Evolutionary conservation across 2,329 filamentous ascomycete species (phyloP), one percentile per base, ranked within the genome.

Genomic region (Aspergillus carbonarius): DNA sequence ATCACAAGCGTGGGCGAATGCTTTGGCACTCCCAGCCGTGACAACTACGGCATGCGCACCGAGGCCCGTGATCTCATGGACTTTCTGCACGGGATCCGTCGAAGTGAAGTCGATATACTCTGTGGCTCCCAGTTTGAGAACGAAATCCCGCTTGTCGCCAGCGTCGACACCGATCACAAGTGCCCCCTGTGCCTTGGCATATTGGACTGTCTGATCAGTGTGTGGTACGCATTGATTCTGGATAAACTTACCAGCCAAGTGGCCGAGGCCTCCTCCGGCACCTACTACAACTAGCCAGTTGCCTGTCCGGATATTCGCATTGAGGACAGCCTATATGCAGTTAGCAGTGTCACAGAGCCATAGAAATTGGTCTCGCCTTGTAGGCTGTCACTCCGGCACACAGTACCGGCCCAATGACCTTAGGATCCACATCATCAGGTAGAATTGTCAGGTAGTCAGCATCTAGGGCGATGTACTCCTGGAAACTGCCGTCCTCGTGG

Each of bases 401-500:
- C 6, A 80, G 66, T 18, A 77, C 74, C 12, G 78, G 77, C 1
- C 77, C 77, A 39, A 77, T 73, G 5, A 75, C 67, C 50, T 64
- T 69, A 0, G 76, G 74, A 66, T 79, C 75, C 44, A 77, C 66
- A 63, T 79, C 78, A 56, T 75, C 71, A 12, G 78, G 77, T 50
- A 80, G 63, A 13, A 78, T 58, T 0, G 78, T 78, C 63, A 80
- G 60, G 54, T 79, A 77, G 40, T 77, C 75, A 34, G 76, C 76
- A 65, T 79, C 76, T n/a, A 79, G 68, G 5, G 71, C 73, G 55
- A 79, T 75, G 58, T 77, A 79, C 66, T 79, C 68, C 61, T 79
- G 77, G 51, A 80, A 80, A 48, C 75, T 75, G 0, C 78, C 78
- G 59, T 79, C 78, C 54, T 79, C 77, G 57, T 80, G 77, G 60